Evolutionary conservation across 2,329 filamentous ascomycete species (phyloP).

Genomic region (Plectosphaerella plurivora): DNA sequence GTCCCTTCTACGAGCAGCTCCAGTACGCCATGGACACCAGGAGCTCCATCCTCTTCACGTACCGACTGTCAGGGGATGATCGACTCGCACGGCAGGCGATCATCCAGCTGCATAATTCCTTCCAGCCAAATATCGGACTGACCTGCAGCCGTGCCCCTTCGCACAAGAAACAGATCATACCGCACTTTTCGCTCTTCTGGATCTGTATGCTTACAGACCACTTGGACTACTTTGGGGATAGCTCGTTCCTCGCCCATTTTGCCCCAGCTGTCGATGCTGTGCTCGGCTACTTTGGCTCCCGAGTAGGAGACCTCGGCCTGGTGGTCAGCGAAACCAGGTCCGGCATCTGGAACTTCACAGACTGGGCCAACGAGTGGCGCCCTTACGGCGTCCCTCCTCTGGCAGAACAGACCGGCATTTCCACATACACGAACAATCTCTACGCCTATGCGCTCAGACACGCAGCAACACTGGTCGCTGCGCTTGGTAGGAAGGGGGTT

Average conservation of each 20-base stretch:
- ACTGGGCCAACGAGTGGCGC: slow-evolving; percentile 23
- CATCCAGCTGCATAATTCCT: slow-evolving; percentile 17
- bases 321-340: slow-evolving; percentile 14
- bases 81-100: slow-evolving; percentile 23
- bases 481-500: slow-evolving; percentile 24
- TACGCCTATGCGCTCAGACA: slow-evolving; percentile 29
- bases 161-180: slow-evolving; percentile 27
- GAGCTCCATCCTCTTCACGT: slow-evolving; percentile 22
- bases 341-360: slow-evolving; percentile 29
- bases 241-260: slow-evolving; percentile 19
- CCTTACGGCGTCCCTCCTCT: slow-evolving; percentile 30
- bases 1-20: slow-evolving; percentile 28
- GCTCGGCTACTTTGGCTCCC: slow-evolving; percentile 17
- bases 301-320: slow-evolving; percentile 8
- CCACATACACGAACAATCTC: slow-evolving; percentile 34
- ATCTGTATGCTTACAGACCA: slow-evolving; percentile 29
- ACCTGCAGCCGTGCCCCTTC: slow-evolving; percentile 28
- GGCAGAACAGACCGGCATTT: slow-evolving; percentile 26
- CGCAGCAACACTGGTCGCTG: slow-evolving; percentile 23
- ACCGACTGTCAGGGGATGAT: slow-evolving; percentile 22
- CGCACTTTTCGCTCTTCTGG: slow-evolving; percentile 31
- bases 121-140: slow-evolving; percentile 19
- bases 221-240: slow-evolving; percentile 27
- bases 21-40: slow-evolving; percentile 21
- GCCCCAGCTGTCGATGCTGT: slow-evolving; percentile 21